Evolutionary conservation across 192 early-diverging fungal genomes (phyloP), one percentile per base, ranked within the genome.

Genomic region (Coemansia erecta): DNA sequence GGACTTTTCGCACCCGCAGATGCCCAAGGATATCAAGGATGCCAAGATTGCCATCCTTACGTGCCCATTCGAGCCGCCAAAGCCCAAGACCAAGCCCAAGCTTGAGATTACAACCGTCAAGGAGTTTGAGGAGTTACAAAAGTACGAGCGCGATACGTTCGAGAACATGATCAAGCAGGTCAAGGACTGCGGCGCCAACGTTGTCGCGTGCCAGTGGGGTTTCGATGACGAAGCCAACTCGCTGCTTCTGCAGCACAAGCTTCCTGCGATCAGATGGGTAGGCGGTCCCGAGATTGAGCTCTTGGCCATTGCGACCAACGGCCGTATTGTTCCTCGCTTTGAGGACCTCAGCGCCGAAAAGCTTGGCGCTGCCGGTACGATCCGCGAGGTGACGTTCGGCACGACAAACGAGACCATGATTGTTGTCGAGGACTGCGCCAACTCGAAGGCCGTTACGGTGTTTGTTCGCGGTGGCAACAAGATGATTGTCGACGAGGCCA

Each of bases 211-310:
- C 83, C 97, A 99, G 77, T 99, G 97, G 97, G 97, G 97, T 53
- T 99, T 99, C 66, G 97, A 99, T 81, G 97, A 99, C 68, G 97
- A 99, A 77, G 97, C 97, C 44, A 99, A 99, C 83, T 96, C 98
- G 72, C 83, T 99, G 80, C 82, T 99, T 55, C 82, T 98, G 81
- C 97, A 99, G 80, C 94, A 97, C 81, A 61, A 97, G 71, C 83
- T 99, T 45, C 98, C 98, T 31, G 94, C 94, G 58, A 94, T 98
- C 52, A 88, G 98, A 65, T 99, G 98, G 98, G 96, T 99, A 41
- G 98, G 98, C 56, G 98, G 98, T 26, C 96, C 96, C 14, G 98
- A 99, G 80, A 92, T 99, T 54, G 98, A 99, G 87, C 82, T 99
- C 53, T 91, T 99, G 80, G 98, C 98, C 21, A 99, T 99, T 70